Evolutionary conservation across 2,329 filamentous ascomycete genomes (phyloP).

Genomic region (Stagonosporopsis rhizophila): DNA sequence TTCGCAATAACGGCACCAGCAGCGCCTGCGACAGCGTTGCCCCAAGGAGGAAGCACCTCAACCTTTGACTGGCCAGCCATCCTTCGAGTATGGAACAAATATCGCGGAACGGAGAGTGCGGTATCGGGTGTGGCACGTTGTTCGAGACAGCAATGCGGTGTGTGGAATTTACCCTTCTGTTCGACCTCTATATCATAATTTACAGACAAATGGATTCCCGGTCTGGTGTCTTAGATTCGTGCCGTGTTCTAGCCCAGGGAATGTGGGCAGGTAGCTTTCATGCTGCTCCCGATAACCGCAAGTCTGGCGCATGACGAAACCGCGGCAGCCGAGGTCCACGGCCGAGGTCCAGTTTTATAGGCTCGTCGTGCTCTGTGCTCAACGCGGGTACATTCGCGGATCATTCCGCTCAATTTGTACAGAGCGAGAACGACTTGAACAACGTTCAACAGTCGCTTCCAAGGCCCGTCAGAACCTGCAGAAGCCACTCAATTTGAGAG

Average conservation of each 20-base stretch:
- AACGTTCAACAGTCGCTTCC: neutral
- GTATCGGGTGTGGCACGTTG: constrained; percentile 1
- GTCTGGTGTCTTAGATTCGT: neutral
- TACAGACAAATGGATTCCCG: neutral
- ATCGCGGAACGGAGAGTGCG: neutral
- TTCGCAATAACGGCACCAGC: constrained; percentile 94
- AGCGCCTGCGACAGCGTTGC: constrained; percentile 87
- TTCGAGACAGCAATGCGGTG: constrained; percentile 3
- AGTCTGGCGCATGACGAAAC: constrained; percentile 34
- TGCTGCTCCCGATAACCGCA: constrained; percentile 29
- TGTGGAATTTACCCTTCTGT: neutral
- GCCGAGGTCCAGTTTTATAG: constrained; percentile 38
- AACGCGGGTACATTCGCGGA: neutral
- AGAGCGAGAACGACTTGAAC: neutral
- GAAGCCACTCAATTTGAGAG: neutral
- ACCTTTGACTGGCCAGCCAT: constrained; percentile 70
- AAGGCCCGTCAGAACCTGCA: neutral
- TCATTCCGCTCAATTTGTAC: neutral
- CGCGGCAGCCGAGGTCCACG: constrained; percentile 46
- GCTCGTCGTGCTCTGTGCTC: constrained; percentile 8
- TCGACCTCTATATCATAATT: constrained; percentile 5
- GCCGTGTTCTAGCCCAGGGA: constrained; percentile 1
- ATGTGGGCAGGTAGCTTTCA: constrained; percentile 26
- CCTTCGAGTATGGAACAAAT: neutral
- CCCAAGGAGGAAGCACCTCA: constrained; percentile 83